Evolutionary conservation across 257 asterid genomes (phyloP), one percentile per base, ranked within the genome.

Genomic region (Nicotiana tomentosiformis): DNA sequence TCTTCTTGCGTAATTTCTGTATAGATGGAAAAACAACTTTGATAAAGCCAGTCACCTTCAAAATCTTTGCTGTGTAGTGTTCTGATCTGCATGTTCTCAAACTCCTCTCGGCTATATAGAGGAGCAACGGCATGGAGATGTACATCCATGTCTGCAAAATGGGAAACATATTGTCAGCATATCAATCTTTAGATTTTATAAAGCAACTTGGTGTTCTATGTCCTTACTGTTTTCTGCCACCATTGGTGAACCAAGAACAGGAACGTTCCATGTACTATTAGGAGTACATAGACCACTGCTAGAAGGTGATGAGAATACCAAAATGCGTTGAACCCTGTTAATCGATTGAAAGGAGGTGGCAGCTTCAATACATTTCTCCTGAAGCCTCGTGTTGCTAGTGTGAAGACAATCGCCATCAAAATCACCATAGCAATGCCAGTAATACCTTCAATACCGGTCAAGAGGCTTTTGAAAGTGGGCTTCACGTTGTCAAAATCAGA

Each of bases 251-350:
- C 98, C 78, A 95, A 85, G 92, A 91, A 85, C 84, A 95, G 70
- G 90, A 88, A 90, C 67, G 92, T 89, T 56, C 97, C 97, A 39
- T 95, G 98, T 78, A 93, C 82, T 46, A 95, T 84, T 35, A 95
- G 91, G 51, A 95, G 68, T 49, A 92, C 65, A 76, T 95, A 95
- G 85, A 93, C 98, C 5, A 95, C 87, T 16, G 77, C 95, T n/a
- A 95, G 92, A 82, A 95, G 97, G 84, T 95, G 98, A 85, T 95
- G 98, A 51, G 98, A 95, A 83, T 95, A 93, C 98, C 98, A 95
- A 85, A 95, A 95, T 23, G 98, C 97, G 77, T 95, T 95, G 87
- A 95, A 95, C 74, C 98, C 98, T 0, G 98, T 92, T 29, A 95
- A 82, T 87, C 87, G 86, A 86, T 91, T 92, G 11, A 90, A 88